Conservation (phyloP, 192 early-diverging fungal genomes). For the Irineochytrium annulatum region DNA sequence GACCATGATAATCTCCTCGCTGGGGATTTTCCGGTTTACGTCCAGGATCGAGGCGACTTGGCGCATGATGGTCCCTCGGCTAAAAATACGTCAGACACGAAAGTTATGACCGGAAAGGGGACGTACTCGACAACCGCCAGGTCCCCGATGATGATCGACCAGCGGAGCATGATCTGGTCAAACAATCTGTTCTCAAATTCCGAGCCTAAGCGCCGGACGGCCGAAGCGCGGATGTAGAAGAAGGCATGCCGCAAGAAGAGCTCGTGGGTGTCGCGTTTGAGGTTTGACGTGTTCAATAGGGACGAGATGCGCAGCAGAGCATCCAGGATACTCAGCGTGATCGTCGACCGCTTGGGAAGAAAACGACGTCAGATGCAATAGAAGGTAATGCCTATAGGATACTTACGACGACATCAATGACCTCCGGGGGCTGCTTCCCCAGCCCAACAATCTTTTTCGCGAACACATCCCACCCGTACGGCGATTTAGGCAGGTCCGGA, state of each 20-base stretch:
- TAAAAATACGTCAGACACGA: constrained; percentile 7
- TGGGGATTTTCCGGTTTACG: constrained; percentile 23
- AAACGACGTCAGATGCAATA: neutral
- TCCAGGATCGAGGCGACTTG: constrained; percentile 35
- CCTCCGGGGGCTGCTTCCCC: constrained; percentile 21
- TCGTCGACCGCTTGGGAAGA: constrained; percentile 21
- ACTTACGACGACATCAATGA: constrained; percentile 30
- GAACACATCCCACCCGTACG: constrained; percentile 47
- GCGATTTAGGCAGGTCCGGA: constrained; percentile 40
- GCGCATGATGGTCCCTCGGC: constrained; percentile 32
- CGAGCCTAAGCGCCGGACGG: constrained; percentile 13
- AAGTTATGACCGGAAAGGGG: neutral
- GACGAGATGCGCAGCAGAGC: constrained; percentile 17
- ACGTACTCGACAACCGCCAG: constrained; percentile 29
- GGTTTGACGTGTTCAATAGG: constrained; percentile 5
- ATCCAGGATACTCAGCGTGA: constrained; percentile 33
- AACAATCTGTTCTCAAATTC: constrained; percentile 40
- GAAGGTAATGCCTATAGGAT: constrained; percentile 3
- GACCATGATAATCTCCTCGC: constrained; percentile 44
- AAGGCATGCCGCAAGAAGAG: constrained; percentile 41
- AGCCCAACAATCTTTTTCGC: constrained; percentile 27
- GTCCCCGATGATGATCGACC: constrained; percentile 44
- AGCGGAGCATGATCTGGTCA: constrained; percentile 38
- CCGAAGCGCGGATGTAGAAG: constrained; percentile 31
- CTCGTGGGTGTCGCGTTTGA: constrained; percentile 35